A percentile compares a stretch with the other conserved stretches of the same genome.
Conservation (phyloP, 2,329 filamentous ascomycete species). For the Xylaria multiplex region DNA sequence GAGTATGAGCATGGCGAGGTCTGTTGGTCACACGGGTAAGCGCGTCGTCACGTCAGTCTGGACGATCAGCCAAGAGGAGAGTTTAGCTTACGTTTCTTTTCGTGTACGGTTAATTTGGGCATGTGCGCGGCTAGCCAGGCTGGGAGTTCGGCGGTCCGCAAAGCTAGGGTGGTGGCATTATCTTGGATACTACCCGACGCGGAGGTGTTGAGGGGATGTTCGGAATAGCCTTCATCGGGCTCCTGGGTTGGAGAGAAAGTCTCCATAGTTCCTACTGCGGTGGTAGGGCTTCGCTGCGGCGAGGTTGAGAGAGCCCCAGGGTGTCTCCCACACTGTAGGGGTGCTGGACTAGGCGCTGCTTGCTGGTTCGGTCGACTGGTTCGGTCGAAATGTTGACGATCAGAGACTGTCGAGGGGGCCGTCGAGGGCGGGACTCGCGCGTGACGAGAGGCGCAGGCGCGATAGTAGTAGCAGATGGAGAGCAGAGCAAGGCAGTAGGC, state of each 20-base stretch:
- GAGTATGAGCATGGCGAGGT: constrained; percentile 82
- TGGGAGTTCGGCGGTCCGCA: constrained; percentile 57
- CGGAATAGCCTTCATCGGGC: constrained; percentile 88
- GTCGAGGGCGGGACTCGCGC: not conserved
- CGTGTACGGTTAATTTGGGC: constrained; percentile 58
- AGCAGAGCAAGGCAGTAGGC: constrained; percentile 14
- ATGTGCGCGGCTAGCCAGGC: constrained; percentile 63
- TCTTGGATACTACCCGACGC: constrained; percentile 46
- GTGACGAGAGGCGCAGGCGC: constrained; percentile 20
- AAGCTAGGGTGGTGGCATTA: constrained; percentile 49
- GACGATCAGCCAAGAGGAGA: not conserved
- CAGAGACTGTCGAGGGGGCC: not conserved
- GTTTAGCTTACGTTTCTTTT: constrained; percentile 59
- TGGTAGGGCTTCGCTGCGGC: constrained; percentile 6
- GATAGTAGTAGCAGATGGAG: not conserved
- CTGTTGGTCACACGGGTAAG: constrained; percentile 56
- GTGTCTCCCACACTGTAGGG: constrained; percentile 7
- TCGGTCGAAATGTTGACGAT: constrained; percentile 7
- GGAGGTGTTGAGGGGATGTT: constrained; percentile 69
- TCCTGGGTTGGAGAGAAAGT: constrained; percentile 63
- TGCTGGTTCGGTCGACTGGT: constrained; percentile 1
- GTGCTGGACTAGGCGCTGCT: not conserved
- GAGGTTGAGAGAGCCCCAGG: constrained; percentile 15
- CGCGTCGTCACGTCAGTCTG: constrained; percentile 32
- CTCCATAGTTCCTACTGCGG: constrained; percentile 49